Evolutionary conservation across 108 stramenopile genomes (phyloP), one percentile per base, ranked within the genome.

Genomic region (Nitzschia sp.): DNA sequence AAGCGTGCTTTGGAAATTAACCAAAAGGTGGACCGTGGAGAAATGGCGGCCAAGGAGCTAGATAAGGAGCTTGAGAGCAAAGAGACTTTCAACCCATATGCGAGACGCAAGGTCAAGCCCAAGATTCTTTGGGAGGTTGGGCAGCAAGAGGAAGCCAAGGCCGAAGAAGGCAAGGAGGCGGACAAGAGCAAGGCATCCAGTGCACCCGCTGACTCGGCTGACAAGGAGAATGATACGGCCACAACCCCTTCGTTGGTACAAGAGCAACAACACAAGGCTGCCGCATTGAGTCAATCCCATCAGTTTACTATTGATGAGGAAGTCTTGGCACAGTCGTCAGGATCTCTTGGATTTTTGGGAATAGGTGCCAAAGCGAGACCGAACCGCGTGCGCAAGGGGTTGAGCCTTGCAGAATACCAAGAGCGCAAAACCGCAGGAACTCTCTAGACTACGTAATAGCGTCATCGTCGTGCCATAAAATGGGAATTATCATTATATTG

Each of bases 111-210:
- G 71, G 86, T 87, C 25, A 94, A 91, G 76, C 93, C 93, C 43
- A 88, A 94, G 80, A 90, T 88, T 76, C 79, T 94, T 38, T 94
- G 93, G 93, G 85, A 91, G 54, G 93, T 94, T 3, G 89, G 90
- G 8, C 84, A 87, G 51, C 75, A 74, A 22, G 72, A 76, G 40
- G 72, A 76, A n/a, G 51, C 60, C 8, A 72, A 70, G 56, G 76
- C 56, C 2, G 65, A 63, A 7, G 81, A 86, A 54, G 83, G 86
- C 69, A 77, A 80, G 65, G 80, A 86, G 38, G 72, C 66, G 50
- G 87, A 86, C 24, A 42, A 81, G 14, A 67, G 68, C 70, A 73
- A 59, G 68, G 60, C 40, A 73, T 42, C 51, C 39, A 54, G 25
- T 17, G 61, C 65, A 77, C 74, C 59, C 44, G 50, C 48, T 11